Evolutionary conservation across 345 rosid species (phyloP), one percentile per base, ranked within the genome.

Genomic region (Ricinus communis): DNA sequence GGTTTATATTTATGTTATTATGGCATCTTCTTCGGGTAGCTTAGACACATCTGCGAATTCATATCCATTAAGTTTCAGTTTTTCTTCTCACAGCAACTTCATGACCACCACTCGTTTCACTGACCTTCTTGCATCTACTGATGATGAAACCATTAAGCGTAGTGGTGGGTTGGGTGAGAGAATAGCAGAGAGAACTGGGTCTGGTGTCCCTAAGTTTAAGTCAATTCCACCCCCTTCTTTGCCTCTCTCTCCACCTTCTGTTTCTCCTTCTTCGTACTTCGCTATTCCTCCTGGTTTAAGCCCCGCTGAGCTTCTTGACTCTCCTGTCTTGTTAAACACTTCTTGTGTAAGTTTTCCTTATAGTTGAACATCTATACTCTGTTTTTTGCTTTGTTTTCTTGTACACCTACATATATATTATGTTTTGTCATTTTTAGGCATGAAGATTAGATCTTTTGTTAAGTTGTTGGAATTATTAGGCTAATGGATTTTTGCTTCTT

Each of bases 201-300:
- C 91, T 0, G 93, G 90, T 65, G 85, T 91, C 2, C 98, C 97
- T 0, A 93, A 91, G 79, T 93, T 91, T 80, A 93, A 91, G 80
- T 82, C 99, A 14, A 81, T 83, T 55, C 85, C 88, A 3, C 95
- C 95, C 7, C 93, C 93, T 67, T 86, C 96, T 38, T 81, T 91
- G 6, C 99, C 96, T 30, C 76, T 93, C 65, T 89, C 99, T 60
- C 90, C 92, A 22, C 91, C 87, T 43, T 31, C 81, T 61, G 76
- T 88, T 57, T 91, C 94, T 30, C 96, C 85, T 68, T 84, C 96
- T 74, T 76, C 91, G 68, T 91, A 62, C 89, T 93, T 93, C 71
- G 74, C 96, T 72, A 88, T 87, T 69, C 96, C 97, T 66, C 82
- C 93, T 19, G 96, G 85, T 74, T 77, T 90, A 62, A 90, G 93